Conservation (phyloP, 2,329 filamentous ascomycete species). For the Colletotrichum scovillei region DNA sequence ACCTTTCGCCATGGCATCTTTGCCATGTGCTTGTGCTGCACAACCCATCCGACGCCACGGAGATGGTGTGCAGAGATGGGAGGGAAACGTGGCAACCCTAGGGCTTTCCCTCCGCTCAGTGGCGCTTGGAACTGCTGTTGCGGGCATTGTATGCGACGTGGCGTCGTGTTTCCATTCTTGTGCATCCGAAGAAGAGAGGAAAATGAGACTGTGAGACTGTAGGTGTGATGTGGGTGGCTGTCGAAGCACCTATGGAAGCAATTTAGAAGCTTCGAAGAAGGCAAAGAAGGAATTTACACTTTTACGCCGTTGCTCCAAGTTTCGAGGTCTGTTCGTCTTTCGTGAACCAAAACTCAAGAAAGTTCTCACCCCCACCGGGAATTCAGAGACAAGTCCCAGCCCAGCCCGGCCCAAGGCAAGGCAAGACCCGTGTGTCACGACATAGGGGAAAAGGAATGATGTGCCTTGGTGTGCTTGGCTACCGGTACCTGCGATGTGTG, state of each 20-base stretch:
- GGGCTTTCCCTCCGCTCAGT: too few relatives aligned
- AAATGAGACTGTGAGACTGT: too few relatives aligned
- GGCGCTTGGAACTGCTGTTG: conserved; percentile 16
- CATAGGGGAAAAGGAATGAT: background rate
- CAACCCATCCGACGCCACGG: conserved; percentile 2
- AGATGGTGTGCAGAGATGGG: conserved; percentile 10
- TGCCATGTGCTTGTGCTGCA: conserved; percentile 4
- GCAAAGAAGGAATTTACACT: conserved; percentile 17
- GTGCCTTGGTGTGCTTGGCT: background rate
- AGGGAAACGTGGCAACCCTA: conserved; percentile 5
- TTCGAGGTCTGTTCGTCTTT: background rate
- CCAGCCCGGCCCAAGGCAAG: background rate
- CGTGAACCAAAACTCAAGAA: too few relatives aligned
- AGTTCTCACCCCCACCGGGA: too few relatives aligned
- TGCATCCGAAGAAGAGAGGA: background rate
- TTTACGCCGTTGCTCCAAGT: conserved; percentile 16
- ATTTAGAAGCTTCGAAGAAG: conserved; percentile 19
- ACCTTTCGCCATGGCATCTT: background rate
- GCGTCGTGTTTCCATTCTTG: conserved; percentile 13
- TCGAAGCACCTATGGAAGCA: conserved; percentile 3
- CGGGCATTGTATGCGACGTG: conserved; percentile 4
- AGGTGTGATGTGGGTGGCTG: background rate
- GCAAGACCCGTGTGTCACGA: background rate
- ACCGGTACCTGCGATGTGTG: background rate
- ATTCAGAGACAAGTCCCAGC: background rate